Conservation (phyloP, 2,329 filamentous ascomycete genomes). For the Fusarium staphyleae region DNA sequence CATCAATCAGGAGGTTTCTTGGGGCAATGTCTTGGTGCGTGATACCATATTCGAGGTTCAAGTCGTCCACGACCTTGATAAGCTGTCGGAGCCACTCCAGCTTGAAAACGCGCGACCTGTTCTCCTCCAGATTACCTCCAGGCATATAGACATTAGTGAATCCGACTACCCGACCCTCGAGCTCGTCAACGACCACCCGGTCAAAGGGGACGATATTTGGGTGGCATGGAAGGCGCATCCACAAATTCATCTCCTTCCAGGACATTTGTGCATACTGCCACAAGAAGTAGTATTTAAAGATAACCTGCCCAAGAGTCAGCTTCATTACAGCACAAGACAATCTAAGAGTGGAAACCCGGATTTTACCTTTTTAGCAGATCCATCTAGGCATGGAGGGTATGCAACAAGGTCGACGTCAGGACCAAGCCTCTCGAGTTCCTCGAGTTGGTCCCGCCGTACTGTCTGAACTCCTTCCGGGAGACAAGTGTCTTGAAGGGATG, state of each 20-base stretch:
- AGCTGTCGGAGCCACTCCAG: slow-evolving; percentile 49
- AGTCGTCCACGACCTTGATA: slow-evolving; percentile 40
- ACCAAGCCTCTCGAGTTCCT: slow-evolving; percentile 40
- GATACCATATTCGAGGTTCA: slow-evolving; percentile 49
- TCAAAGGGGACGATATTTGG: slow-evolving; percentile 47
- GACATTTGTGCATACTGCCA: slow-evolving; percentile 22
- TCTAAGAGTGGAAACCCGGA: neutral
- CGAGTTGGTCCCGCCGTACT: slow-evolving; percentile 33
- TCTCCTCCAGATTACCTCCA: slow-evolving; percentile 44
- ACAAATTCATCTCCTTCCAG: slow-evolving; percentile 47
- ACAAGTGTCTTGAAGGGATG: slow-evolving; percentile 27
- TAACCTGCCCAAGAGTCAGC: slow-evolving; percentile 15
- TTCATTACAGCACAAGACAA: neutral
- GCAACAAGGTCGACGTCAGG: slow-evolving; percentile 40
- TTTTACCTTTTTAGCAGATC: slow-evolving; percentile 18
- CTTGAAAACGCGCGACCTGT: slow-evolving; percentile 44
- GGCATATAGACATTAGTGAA: slow-evolving; percentile 46
- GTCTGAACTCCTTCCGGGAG: slow-evolving; percentile 30
- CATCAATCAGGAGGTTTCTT: slow-evolving; percentile 49
- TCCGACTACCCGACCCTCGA: slow-evolving; percentile 44
- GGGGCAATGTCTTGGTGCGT: slow-evolving; percentile 50
- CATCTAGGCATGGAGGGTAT: slow-evolving; percentile 25
- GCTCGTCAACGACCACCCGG: slow-evolving; percentile 43
- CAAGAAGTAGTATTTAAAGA: slow-evolving; percentile 47
- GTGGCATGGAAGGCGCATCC: slow-evolving; percentile 46